Base-by-base conservation (phyloP, 257 asterid species). In the Cordia subcordata region DNA sequence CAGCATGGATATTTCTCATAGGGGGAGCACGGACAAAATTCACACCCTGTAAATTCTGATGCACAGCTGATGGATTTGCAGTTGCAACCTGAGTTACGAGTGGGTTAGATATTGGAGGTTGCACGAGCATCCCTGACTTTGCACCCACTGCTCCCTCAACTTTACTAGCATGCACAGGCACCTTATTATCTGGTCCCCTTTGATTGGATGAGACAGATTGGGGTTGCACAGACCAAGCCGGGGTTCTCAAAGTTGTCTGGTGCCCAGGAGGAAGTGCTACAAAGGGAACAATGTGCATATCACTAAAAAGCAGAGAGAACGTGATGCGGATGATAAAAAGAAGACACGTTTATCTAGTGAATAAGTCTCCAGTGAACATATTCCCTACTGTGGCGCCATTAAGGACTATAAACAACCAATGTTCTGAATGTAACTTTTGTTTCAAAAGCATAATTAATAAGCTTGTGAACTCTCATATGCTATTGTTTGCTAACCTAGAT, bases 141-240 rank as follows among this genome's bases (percentile, higher is more conserved):
- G 63, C 75, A 68, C 79, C 87, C 67, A 79, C 72, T 33, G 64
- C 68, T 69, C 92, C 88, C 62, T 79, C 96, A 72, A 75, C 73
- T 74, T 70, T 81, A 57, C 64, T 56, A 57, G 85, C 57, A 77
- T 75, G 80, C 39, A 64, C 58, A 37, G 84, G 77, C 67, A 66
- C 72, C 85, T 80, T 81, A 65, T 58, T 73, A 40, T 82, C 86
- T 44, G 82, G 65, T 51, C 77, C 84, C 62, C 50, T 50, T 66
- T 74, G 85, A 63, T 82, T 68, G 37, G 90, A 49, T 55, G 80
- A 69, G 40, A 67, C 70, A 65, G 90, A 65, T 49, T 80, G 92
- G 52, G 83, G 73, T 68, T 81, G 92, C 77, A 81, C 64, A n/a
- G 85, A 65, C 96, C 96, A 92, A 58, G 87, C 63, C 64, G 95